Base-by-base conservation (phyloP, 73 alveolate species). In the Paramecium pentaurelia region DNA sequence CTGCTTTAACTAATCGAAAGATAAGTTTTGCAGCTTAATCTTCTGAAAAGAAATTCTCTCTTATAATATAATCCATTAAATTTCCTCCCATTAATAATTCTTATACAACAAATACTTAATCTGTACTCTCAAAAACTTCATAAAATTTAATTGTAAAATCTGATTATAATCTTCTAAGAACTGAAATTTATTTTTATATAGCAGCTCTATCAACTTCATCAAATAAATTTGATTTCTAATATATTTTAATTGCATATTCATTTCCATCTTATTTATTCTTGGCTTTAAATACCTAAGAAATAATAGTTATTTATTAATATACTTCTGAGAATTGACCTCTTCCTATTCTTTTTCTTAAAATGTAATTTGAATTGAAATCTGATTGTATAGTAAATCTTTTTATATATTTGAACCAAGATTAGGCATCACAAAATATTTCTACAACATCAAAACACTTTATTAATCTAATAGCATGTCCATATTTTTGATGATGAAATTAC, bases 11-110 rank as follows among this genome's bases (percentile, higher is more conserved):
- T 28, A 93, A 32, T 54, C 92, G 88, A 42, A 88, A 93, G 64
- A 93, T 32, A 10, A 86, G 68, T 37, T 86, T 77, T 37, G 88
- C 90, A 16, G 95, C 83, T 10, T 18, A 5, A 16, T 93, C 96
- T 36, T 93, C 95, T 12, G 64, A 38, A 8, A 93, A 37, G n/a
- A 80, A 70, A 18, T 85, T 42, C 68, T 71, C 68, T 32, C 68
- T 92, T 37, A 88, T 92, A 9, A 93, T 91, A 11, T 90, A 40
- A 22, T 88, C 60, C 92, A 77, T 88, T 12, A 93, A 77, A 38
- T 93, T 94, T 9, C 96, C 96, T 32, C 96, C 95, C 14, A 83
- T 71, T 47, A 86, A 42, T 68, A 80, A 87, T 58, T 93, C 96
- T 60, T 70, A n/a, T 32, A 96, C 89, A 34, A 96, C 60, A 70